Base-by-base conservation (phyloP, 2,329 filamentous ascomycete genomes). In the Claviceps pazoutovae region DNA sequence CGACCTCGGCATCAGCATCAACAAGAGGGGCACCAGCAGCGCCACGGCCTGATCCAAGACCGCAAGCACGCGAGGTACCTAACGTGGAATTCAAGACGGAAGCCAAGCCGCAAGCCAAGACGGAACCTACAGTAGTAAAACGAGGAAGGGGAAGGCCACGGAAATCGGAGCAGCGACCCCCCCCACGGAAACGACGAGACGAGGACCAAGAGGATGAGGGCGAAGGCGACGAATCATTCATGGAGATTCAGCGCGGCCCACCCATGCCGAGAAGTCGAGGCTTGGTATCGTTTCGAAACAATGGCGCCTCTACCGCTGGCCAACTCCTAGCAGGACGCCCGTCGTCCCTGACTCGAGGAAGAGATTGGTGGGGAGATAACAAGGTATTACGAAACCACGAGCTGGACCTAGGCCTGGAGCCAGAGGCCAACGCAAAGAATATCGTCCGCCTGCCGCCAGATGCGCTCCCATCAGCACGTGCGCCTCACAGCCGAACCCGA, bases 351-450 rank as follows among this genome's bases (percentile, higher is more conserved):
- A 83, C 88, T 55, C 80, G 80, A 54, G 93, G 90, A 0, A 69
- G 96, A 37, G 81, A 87, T 26, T 95, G 78, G 64, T 97, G 91
- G 91, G 82, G 82, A 60, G 89, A 89, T 57, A 91, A 82, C 44
- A 70, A 71, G 30, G 76, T 76, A 51, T 66, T 71, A 53, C 66
- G 72, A 48, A 61, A 66, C 23, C 61, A 74, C 43, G 57, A 61
- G 48, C 78, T 80, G 1, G 26, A 17, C 23, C 61, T 74, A 42
- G 57, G 60, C 48, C 78, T 80, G 1, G 44, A 34, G 16, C 26
- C 26, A n/a, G 16, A 16, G 8, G 41, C 1, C 38, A 82, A 78
- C 13, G 83, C 91, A 59, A 86, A 87, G 61, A 85, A 88, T 57
- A 78, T 96, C 49, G 79, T 91, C 26, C 82, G 87, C 42, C 82